Conservation (phyloP, 306 rosid species). For the Vicia villosa region DNA sequence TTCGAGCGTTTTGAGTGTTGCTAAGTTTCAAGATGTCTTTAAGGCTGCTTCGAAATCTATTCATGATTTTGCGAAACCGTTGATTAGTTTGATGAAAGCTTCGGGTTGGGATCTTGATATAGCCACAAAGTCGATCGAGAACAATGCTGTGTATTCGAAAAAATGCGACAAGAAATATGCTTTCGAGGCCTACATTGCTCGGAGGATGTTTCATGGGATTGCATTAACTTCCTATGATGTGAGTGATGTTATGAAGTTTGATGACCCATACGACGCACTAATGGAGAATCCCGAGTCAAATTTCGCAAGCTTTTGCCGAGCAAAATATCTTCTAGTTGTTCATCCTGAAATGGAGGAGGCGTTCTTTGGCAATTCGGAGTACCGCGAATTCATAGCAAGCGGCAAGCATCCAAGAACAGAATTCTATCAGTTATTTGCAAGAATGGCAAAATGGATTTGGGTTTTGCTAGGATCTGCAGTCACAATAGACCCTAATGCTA, state of each 20-base stretch:
- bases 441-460: conserved; percentile 89
- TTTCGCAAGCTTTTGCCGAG: conserved; percentile 64
- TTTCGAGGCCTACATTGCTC: conserved; percentile 76
- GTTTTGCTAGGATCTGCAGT: conserved; percentile 57
- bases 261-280: conserved; percentile 64
- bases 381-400: conserved; percentile 51
- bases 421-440: conserved; percentile 76
- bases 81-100: conserved; percentile 77
- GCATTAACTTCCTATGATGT: conserved; percentile 39
- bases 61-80: conserved; percentile 83
- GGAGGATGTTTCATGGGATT: conserved; percentile 65
- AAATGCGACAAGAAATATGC: conserved; percentile 81
- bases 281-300: conserved; percentile 66
- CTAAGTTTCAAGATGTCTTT: conserved; percentile 51
- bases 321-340: conserved; percentile 61
- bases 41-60: conserved; percentile 61
- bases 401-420: conserved; percentile 83
- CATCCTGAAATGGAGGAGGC: conserved; percentile 72
- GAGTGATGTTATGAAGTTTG: conserved; percentile 55
- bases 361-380: conserved; percentile 78
- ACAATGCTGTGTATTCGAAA: conserved; percentile 55
- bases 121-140: conserved; percentile 60
- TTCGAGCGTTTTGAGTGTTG: conserved; percentile 39
- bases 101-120: conserved; percentile 82
- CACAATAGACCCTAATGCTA: conserved; percentile 57